Conservation (phyloP, 1,284 basidiomycete genomes). For the Trichosporon asahii region DNA sequence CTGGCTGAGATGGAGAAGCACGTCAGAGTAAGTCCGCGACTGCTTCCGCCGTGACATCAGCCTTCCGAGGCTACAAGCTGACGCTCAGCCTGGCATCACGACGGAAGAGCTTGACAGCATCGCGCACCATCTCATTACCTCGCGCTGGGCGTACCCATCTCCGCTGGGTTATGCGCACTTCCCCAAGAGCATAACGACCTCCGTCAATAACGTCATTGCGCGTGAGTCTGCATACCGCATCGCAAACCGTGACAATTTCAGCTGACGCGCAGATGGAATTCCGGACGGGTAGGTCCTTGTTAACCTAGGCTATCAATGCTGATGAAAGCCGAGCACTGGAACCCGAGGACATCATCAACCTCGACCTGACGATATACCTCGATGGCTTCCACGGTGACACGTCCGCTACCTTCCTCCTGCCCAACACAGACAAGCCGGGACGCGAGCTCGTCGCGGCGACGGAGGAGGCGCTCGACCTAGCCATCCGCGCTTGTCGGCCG, state of each 20-base stretch:
- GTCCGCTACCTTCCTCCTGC: constrained; percentile 73
- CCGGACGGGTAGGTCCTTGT: constrained; percentile 67
- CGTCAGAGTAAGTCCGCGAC: constrained; percentile 56
- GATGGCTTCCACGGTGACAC: constrained; percentile 83
- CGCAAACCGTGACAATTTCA: not conserved
- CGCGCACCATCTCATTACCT: constrained; percentile 68
- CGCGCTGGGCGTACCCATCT: constrained; percentile 76
- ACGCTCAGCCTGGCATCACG: constrained; percentile 66
- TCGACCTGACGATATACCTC: constrained; percentile 76
- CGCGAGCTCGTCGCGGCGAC: constrained; percentile 63
- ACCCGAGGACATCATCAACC: constrained; percentile 76
- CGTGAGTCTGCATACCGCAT: constrained; percentile 34
- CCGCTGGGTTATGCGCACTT: constrained; percentile 76
- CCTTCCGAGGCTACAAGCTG: constrained; percentile 7
- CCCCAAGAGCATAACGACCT: constrained; percentile 81
- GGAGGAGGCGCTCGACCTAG: constrained; percentile 65
- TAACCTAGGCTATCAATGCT: not conserved
- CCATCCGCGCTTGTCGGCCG: constrained; percentile 72
- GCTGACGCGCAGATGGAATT: constrained; percentile 63
- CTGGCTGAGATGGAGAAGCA: constrained; percentile 60
- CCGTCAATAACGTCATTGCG: constrained; percentile 65
- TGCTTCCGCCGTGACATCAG: not conserved
- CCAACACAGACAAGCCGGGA: constrained; percentile 67
- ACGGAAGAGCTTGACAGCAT: constrained; percentile 68
- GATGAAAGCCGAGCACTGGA: constrained; percentile 65